phyloP scores from a whole-genome alignment of 2,329 filamentous ascomycete genomes.

The Colletotrichum siamense region DNA sequence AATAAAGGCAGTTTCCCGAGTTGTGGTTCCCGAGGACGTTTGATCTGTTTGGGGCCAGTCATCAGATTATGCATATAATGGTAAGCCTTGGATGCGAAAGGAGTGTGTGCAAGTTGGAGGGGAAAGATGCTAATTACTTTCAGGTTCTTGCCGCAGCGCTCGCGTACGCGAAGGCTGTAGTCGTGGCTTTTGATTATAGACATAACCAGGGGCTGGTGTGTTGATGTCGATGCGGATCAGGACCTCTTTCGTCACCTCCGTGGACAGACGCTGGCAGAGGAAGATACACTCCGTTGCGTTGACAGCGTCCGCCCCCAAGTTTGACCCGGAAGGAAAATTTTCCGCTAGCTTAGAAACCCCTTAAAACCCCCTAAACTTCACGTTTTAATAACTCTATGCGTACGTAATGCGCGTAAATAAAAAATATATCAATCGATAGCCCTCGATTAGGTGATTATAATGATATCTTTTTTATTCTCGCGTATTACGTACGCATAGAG shows the following conservation, averaged over 20 bases:
- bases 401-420: too few relatives aligned
- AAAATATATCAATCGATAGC: too few relatives aligned
- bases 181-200: background rate
- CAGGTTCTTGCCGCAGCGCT: conserved; percentile 34
- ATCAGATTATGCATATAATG: conserved; percentile 54
- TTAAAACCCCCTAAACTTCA: too few relatives aligned
- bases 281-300: too few relatives aligned
- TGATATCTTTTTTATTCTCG: too few relatives aligned
- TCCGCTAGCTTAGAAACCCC: too few relatives aligned
- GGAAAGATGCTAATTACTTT: background rate
- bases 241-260: background rate
- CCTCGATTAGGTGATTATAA: too few relatives aligned
- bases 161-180: conserved; percentile 3
- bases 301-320: too few relatives aligned
- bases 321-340: too few relatives aligned
- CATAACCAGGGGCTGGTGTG: background rate
- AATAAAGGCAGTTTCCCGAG: conserved; percentile 43
- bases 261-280: background rate
- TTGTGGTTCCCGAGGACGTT: conserved; percentile 45
- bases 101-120: rapidly evolving
- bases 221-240: background rate
- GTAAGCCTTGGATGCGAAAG: conserved; percentile 27
- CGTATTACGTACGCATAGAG: too few relatives aligned
- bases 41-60: conserved; percentile 51
- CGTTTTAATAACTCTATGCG: too few relatives aligned